Conservation (phyloP, 805 yeast species). For the Torulaspora microellipsoides region DNA sequence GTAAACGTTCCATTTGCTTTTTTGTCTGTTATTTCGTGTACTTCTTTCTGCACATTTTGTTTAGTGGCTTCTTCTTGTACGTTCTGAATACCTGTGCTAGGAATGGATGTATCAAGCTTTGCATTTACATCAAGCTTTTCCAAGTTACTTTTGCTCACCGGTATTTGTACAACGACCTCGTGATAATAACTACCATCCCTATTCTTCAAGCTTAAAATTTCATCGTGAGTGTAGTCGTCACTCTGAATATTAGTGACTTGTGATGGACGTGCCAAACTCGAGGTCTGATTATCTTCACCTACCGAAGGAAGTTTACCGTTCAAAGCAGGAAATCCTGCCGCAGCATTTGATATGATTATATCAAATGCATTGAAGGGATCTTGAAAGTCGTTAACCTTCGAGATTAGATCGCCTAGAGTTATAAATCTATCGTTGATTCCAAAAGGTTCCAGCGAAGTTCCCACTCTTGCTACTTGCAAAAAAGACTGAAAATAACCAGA, state of each 20-base stretch:
- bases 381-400: constrained; percentile 21
- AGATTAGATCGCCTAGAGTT: constrained; percentile 24
- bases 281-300: no score
- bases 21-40: no score
- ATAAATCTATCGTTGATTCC: constrained; percentile 26
- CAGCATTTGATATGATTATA: constrained; percentile 4
- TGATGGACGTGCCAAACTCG: neutral
- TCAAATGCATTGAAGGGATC: constrained; percentile 30
- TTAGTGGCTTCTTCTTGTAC: neutral
- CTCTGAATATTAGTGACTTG: constrained; percentile 15
- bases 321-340: neutral
- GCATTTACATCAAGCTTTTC: constrained; percentile 8
- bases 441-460: constrained; percentile 26
- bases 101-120: constrained; percentile 7
- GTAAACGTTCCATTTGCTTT: no score
- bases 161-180: constrained; percentile 26
- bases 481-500: constrained; percentile 56
- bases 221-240: constrained; percentile 26
- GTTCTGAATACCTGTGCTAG: neutral
- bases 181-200: constrained; percentile 27
- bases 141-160: constrained; percentile 15
- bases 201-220: constrained; percentile 22
- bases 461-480: constrained; percentile 51
- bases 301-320: no score
- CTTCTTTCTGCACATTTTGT: neutral